A percentile compares a stretch with the other conserved stretches of the same genome.
Conservation (phyloP, 2,329 filamentous ascomycete genomes). For the Colletotrichum nymphaeae region DNA sequence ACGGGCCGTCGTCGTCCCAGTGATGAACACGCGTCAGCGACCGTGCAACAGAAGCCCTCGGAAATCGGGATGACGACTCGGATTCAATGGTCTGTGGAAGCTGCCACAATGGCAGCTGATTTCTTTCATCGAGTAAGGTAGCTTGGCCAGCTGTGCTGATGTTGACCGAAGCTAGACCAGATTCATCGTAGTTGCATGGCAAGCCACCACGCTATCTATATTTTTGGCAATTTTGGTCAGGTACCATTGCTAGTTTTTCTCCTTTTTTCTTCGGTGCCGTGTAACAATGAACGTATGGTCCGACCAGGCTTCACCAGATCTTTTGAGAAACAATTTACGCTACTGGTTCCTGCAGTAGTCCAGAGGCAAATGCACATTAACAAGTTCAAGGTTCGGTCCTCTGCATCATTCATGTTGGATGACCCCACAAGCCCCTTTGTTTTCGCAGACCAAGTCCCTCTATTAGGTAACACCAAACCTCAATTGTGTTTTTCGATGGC, state of each 20-base stretch:
- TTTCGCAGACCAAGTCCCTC: not conserved
- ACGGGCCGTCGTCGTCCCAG: constrained; percentile 5
- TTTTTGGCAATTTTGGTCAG: not conserved
- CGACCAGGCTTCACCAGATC: not conserved
- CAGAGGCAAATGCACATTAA: not conserved
- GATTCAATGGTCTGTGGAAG: not conserved
- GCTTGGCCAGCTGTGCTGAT: not conserved
- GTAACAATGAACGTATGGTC: not conserved
- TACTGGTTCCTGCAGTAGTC: not conserved
- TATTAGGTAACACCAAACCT: not conserved
- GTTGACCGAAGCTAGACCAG: not conserved
- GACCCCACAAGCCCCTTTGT: not conserved
- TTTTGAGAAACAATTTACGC: not conserved
- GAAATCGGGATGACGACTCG: not conserved
- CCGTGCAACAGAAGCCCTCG: not conserved
- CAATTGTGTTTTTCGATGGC: not conserved
- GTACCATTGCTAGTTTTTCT: not conserved
- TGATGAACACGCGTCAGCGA: constrained; percentile 19
- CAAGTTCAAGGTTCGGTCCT: not conserved
- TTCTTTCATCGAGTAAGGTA: not conserved
- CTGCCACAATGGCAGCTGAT: not conserved
- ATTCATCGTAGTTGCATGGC: not conserved
- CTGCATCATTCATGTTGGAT: not conserved
- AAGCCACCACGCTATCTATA: not conserved
- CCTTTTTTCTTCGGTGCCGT: not conserved